Evolutionary conservation across 2,329 filamentous ascomycete genomes (phyloP).

Genomic region (Tolypocladium sp.): DNA sequence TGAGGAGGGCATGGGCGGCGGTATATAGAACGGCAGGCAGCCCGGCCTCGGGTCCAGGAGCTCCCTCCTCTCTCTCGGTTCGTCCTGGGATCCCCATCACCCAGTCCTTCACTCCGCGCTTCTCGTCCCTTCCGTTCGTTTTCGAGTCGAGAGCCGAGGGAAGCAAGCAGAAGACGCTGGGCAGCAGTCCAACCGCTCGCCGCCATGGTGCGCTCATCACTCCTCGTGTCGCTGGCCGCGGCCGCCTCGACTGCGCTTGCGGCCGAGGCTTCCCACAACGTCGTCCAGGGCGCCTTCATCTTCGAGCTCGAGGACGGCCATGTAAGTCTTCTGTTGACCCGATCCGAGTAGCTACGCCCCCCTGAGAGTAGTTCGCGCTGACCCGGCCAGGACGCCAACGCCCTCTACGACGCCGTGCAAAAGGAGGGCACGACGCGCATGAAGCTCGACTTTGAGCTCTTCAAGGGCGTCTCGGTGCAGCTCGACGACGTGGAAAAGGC

Average conservation of each 20-base stretch:
- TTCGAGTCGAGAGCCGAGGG: background rate
- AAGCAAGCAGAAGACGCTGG: background rate
- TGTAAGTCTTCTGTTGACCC: constrained; percentile 4
- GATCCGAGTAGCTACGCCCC: background rate
- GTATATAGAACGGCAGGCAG: background rate
- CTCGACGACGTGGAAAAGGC: constrained; percentile 37
- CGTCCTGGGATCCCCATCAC: background rate
- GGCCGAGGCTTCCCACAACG: background rate
- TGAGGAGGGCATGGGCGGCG: background rate
- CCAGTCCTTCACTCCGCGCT: background rate
- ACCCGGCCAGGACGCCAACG: constrained; percentile 11
- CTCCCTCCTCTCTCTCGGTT: background rate
- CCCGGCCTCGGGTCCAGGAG: background rate
- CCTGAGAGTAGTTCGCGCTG: background rate
- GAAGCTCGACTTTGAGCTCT: constrained; percentile 40
- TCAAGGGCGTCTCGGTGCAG: constrained; percentile 45
- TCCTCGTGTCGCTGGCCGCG: constrained; percentile 8
- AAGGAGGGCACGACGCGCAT: constrained; percentile 34
- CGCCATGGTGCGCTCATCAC: constrained; percentile 9
- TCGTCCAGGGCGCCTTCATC: constrained; percentile 11
- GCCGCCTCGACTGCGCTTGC: constrained; percentile 6
- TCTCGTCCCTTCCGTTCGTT: background rate
- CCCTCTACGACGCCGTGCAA: constrained; percentile 8
- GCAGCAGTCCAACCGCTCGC: background rate
- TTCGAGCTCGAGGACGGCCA: constrained; percentile 9